phyloP scores from a whole-genome alignment of 345 rosid genomes.

The Rhizophora mangle region DNA sequence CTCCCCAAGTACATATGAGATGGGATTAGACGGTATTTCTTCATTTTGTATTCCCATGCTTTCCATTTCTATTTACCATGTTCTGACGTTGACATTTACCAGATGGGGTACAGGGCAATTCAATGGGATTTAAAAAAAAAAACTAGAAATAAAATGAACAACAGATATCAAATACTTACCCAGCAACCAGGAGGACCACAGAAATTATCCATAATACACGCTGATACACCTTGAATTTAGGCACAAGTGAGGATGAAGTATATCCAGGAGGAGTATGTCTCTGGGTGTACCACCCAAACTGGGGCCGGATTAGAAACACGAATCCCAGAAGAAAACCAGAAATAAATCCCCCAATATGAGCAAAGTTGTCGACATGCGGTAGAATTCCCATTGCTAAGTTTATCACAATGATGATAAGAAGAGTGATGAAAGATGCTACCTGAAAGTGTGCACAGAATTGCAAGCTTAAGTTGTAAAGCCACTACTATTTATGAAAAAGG shows the following conservation, averaged over 20 bases:
- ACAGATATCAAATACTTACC: constrained; percentile 45
- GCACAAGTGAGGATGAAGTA: constrained; percentile 23
- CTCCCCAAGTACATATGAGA: too few relatives aligned
- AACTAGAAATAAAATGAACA: background rate
- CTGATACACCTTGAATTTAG: constrained; percentile 73
- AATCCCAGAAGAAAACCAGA: constrained; percentile 90
- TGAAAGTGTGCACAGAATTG: constrained; percentile 16
- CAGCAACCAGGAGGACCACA: constrained; percentile 54
- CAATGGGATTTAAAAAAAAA: background rate
- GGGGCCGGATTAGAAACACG: constrained; percentile 84
- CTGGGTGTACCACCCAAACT: constrained; percentile 72
- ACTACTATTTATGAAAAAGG: background rate
- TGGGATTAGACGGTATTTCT: too few relatives aligned
- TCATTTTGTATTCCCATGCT: too few relatives aligned
- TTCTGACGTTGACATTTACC: background rate
- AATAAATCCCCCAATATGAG: constrained; percentile 91
- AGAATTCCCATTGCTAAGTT: constrained; percentile 91
- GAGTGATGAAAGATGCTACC: constrained; percentile 68
- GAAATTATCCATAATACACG: constrained; percentile 69
- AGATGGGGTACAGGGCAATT: background rate
- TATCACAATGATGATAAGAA: constrained; percentile 56
- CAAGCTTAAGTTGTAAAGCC: background rate
- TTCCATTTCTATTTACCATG: background rate
- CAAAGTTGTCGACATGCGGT: constrained; percentile 97
- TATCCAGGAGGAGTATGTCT: constrained; percentile 40